Evolutionary conservation across 2,329 filamentous ascomycete species (phyloP), one percentile per base, ranked within the genome.

Genomic region (Dothistroma septosporum): DNA sequence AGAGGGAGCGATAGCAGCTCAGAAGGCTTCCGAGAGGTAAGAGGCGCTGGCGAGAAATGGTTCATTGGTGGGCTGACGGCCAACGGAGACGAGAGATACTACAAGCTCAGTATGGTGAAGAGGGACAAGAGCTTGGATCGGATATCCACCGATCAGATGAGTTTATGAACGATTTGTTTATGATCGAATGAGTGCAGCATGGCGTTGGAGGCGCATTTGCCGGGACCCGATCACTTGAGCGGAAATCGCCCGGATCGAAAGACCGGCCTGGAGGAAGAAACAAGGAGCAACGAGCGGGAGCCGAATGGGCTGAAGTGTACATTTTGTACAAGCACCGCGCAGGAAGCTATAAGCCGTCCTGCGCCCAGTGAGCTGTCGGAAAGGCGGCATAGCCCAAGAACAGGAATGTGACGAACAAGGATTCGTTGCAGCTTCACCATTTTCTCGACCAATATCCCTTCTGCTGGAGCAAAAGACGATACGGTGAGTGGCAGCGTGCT

Each of bases 21-120:
- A 57, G 89, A 92, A 68, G 89, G 89, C 1, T 92, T 92, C 73
- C 80, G 88, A 56, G 89, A 92, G 63, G 87, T 86, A 37, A 87
- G 87, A 3, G 88, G 91, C 61, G 88, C 87, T 1, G 83, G 84
- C 1, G 89, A 92, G 66, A 91, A 90, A 76, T 91, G 89, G 87
- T 92, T 92, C 70, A 89, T 92, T 58, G 89, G 89, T 22, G 89
- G 89, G 7, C 79, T 88, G 70, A 92, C 89, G 31, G 88, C 89
- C 0, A 82, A 78, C 1, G 89, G 89, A n/a, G 89, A 92, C 70
- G 89, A 92, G 73, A 84, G 85, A 70, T 92, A 91, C 77, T 92
- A 92, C 75, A 91, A 91, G 77, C 77, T 92, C 49, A 89, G 88
- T 48, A 89, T 92, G 65, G 85, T 92, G 53, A 84, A 86, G 72